A percentile compares a stretch with the other conserved stretches of the same genome.
Evolutionary conservation across 768 basidiomycete species (phyloP).

Genomic region (Lactarius hatsudake): DNA sequence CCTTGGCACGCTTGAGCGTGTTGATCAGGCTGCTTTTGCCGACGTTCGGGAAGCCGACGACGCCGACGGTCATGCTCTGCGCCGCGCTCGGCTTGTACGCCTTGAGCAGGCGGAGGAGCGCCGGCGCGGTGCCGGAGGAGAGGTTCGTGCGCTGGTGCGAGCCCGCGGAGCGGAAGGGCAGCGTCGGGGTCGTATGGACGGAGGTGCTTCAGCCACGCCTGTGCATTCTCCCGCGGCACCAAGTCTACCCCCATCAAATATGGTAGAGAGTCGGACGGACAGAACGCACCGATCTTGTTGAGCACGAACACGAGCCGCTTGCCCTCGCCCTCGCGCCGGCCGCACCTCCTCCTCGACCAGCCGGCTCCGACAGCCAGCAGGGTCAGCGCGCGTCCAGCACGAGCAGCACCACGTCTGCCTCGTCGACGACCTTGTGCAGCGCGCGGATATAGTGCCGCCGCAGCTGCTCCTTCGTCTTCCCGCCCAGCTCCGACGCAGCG

Average conservation of each 20-base stretch:
- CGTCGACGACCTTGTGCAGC: slow-evolving; percentile 88
- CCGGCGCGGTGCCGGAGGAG: slow-evolving; percentile 70
- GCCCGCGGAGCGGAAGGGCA: slow-evolving; percentile 83
- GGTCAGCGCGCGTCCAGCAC: slow-evolving; percentile 94
- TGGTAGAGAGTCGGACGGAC: background rate
- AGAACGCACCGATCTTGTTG: slow-evolving; percentile 88
- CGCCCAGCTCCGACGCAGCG: slow-evolving; percentile 31
- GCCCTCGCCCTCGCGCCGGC: slow-evolving; percentile 75
- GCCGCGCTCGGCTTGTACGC: slow-evolving; percentile 67
- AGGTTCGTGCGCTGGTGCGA: slow-evolving; percentile 79
- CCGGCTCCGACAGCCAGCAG: slow-evolving; percentile 87
- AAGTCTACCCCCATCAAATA: slow-evolving; percentile 67
- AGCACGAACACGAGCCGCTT: slow-evolving; percentile 92
- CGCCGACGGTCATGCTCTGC: slow-evolving; percentile 78
- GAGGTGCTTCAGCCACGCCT: slow-evolving; percentile 88
- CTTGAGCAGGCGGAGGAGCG: slow-evolving; percentile 79
- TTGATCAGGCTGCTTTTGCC: slow-evolving; percentile 96
- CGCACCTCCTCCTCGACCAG: slow-evolving; percentile 94
- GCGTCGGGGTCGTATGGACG: slow-evolving; percentile 89
- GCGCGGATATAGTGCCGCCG: slow-evolving; percentile 74
- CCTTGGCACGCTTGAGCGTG: slow-evolving; percentile 82
- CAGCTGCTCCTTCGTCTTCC: slow-evolving; percentile 62
- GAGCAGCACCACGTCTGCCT: slow-evolving; percentile 86
- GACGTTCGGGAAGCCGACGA: slow-evolving; percentile 96
- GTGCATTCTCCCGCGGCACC: slow-evolving; percentile 82